phyloP scores from a whole-genome alignment of 371 early-diverging fungal genomes.

The Syncephalastrum monosporum region DNA sequence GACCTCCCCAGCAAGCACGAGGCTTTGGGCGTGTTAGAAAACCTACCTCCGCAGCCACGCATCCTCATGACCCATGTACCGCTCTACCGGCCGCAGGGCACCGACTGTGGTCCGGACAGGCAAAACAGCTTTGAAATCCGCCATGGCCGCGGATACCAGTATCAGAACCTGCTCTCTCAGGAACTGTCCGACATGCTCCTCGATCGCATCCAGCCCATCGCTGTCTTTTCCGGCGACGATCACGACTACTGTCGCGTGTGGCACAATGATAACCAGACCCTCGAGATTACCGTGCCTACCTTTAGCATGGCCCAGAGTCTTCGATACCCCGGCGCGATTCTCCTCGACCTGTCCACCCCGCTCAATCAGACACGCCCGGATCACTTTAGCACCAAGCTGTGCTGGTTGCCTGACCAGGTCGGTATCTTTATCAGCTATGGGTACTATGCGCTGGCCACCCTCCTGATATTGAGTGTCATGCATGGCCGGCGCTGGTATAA shows the following conservation, averaged over 20 bases:
- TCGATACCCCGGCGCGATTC: conserved; percentile 42
- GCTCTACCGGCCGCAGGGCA: conserved; percentile 34
- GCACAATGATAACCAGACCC: conserved; percentile 27
- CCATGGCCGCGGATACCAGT: conserved; percentile 75
- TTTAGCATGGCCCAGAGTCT: conserved; percentile 64
- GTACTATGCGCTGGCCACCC: conserved; percentile 13
- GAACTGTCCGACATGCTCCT: conserved; percentile 60
- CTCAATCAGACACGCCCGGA: conserved; percentile 1
- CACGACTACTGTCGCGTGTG: conserved; percentile 82
- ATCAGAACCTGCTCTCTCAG: conserved; percentile 75
- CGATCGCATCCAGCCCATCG: conserved; percentile 56
- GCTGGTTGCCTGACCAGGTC: conserved; percentile 44
- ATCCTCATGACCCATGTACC: conserved; percentile 41
- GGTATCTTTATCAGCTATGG: conserved; percentile 35
- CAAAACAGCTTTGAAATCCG: conserved; percentile 25
- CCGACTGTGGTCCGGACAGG: conserved; percentile 73
- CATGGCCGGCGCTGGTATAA: background rate
- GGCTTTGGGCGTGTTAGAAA: conserved; percentile 37
- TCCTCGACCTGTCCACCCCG: conserved; percentile 19
- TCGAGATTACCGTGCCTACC: conserved; percentile 50
- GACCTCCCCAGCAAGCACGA: conserved; percentile 40
- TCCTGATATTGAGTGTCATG: background rate
- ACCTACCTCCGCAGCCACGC: conserved; percentile 11
- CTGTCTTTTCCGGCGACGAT: conserved; percentile 90
- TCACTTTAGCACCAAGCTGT: conserved; percentile 20